These are phyloP conservation scores for Mortierella hygrophila DNA, from an alignment of 192 early-diverging fungal species.

Conservation along the genomic window DNA sequence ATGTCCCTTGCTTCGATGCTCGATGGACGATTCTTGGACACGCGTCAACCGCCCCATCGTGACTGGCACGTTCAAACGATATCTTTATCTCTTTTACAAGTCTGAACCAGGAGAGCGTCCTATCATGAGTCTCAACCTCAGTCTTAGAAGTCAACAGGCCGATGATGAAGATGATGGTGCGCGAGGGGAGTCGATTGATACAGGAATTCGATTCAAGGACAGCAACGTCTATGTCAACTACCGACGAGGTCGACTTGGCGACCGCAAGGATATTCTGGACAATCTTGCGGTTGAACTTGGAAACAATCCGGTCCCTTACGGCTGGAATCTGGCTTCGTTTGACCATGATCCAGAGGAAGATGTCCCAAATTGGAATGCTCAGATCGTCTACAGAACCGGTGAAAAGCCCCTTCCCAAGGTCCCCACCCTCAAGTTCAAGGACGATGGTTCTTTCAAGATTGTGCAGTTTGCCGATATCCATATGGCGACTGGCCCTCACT, in stretches of 20 bases:
- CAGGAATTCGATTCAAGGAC: constrained; percentile 37
- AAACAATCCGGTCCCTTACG: constrained; percentile 27
- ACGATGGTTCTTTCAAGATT: constrained; percentile 62
- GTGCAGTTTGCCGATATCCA: constrained; percentile 63
- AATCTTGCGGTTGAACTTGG: constrained; percentile 43
- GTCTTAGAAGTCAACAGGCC: constrained; percentile 6
- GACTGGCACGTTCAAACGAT: constrained; percentile 46
- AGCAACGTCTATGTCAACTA: constrained; percentile 36
- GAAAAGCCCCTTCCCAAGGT: constrained; percentile 15
- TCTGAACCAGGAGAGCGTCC: constrained; percentile 44
- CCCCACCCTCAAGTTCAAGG: constrained; percentile 42
- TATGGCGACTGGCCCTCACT: constrained; percentile 57
- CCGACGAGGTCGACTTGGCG: constrained; percentile 16
- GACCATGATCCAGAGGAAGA: constrained; percentile 3
- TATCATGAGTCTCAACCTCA: constrained; percentile 27
- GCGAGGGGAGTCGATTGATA: constrained; percentile 25
- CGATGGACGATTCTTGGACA: constrained; percentile 48
- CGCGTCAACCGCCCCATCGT: constrained; percentile 54
- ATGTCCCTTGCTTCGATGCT: constrained; percentile 34
- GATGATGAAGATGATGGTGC: constrained; percentile 1
- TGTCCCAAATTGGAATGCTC: constrained; percentile 42
- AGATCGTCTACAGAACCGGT: constrained; percentile 33
- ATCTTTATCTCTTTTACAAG: constrained; percentile 54
- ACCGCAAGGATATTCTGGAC: constrained; percentile 20
- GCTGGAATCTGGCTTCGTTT: constrained; percentile 32